A percentile compares a stretch with the other conserved stretches of the same genome.
These are phyloP conservation scores for Micromonas pusilla DNA, from an alignment of 139 green algal genomes.

Conservation along the genomic window DNA sequence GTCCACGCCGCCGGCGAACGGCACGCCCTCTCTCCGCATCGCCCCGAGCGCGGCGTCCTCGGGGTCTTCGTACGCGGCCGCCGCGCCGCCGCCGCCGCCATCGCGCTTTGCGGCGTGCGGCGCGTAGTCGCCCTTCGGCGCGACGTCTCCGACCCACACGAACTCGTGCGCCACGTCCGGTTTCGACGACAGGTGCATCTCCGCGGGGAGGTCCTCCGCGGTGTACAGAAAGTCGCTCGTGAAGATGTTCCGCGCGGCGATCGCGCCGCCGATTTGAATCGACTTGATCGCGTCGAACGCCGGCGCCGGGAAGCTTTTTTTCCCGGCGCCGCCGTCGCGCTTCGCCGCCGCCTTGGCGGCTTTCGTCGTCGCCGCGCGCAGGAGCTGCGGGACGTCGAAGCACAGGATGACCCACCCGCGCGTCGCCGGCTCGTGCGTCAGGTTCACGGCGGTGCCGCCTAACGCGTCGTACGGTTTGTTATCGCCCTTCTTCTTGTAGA, in stretches of 20 bases:
- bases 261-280: conserved; percentile 60
- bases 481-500: conserved; percentile 45
- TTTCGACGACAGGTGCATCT: conserved; percentile 22
- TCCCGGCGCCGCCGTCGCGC: not conserved
- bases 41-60: not conserved
- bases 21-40: not conserved
- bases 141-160: not conserved
- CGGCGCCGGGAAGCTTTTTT: conserved; percentile 17
- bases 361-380: too few relatives aligned
- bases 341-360: not conserved
- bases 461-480: too few relatives aligned
- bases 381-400: conserved; percentile 46
- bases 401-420: conserved; percentile 53
- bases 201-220: conserved; percentile 5
- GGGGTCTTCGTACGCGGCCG: not conserved
- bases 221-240: conserved; percentile 55
- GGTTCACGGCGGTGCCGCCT: conserved; percentile 33
- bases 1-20: not conserved
- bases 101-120: too few relatives aligned
- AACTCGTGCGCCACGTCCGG: not conserved
- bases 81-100: too few relatives aligned
- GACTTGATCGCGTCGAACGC: conserved; percentile 41
- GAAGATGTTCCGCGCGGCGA: conserved; percentile 60
- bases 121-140: too few relatives aligned
- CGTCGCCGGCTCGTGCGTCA: conserved; percentile 38